A percentile compares a stretch with the other conserved stretches of the same genome.
These are phyloP conservation scores for Pichia occidentalis DNA, from an alignment of 805 yeast genomes.

Conservation along the genomic window DNA sequence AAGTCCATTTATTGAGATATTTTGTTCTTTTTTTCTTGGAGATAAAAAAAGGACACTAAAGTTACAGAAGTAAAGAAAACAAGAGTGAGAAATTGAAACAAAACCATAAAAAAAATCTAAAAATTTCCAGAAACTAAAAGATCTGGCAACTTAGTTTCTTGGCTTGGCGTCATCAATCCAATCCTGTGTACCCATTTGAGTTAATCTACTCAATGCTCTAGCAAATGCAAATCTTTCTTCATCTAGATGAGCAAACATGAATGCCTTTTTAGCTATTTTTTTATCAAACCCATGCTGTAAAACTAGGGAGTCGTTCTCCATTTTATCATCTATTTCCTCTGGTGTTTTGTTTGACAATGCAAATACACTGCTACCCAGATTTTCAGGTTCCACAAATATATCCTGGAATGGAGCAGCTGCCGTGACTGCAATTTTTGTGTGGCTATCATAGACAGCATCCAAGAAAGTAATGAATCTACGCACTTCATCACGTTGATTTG, in stretches of 20 bases:
- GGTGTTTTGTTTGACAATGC: conserved; percentile 30
- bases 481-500: conserved; percentile 73
- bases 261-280: conserved; percentile 61
- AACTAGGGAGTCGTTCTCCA: conserved; percentile 54
- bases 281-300: conserved; percentile 72
- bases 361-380: conserved; percentile 40
- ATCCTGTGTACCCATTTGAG: conserved; percentile 89
- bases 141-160: conserved; percentile 1
- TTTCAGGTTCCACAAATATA: conserved; percentile 79
- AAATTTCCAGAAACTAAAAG: background rate
- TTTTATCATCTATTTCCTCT: conserved; percentile 22
- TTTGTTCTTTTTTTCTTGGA: no score
- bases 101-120: background rate
- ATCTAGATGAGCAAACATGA: conserved; percentile 73
- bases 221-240: conserved; percentile 97
- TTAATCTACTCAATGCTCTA: conserved; percentile 81
- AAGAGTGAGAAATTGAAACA: no score
- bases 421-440: conserved; percentile 82
- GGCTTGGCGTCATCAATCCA: conserved; percentile 58
- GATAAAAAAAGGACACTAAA: no score
- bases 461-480: conserved; percentile 90
- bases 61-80: no score
- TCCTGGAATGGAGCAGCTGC: conserved; percentile 80
- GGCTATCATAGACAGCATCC: conserved; percentile 93
- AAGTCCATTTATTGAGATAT: no score